Evolutionary conservation across 148 eudicot species (phyloP).

Genomic region (Arbutus unedo): DNA sequence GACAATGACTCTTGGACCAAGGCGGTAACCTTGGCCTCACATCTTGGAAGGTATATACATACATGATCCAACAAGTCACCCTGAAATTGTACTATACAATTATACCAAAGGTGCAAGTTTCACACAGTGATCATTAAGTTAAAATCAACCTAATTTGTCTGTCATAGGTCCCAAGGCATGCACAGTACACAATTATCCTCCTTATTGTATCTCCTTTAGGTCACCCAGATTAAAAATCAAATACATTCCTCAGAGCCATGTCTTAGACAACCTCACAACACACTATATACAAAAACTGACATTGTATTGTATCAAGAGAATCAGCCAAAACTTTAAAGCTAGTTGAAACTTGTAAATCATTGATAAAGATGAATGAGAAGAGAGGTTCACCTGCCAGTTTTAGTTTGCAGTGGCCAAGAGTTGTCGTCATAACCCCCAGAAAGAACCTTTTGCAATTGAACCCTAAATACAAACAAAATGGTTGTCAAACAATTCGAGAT

Average conservation of each 20-base stretch:
- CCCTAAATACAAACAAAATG: conserved; percentile 29
- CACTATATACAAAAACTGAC: not conserved
- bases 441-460: conserved; percentile 75
- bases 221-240: not conserved
- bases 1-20: too few relatives aligned
- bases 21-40: too few relatives aligned
- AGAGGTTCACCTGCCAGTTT: conserved; percentile 63
- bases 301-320: too few relatives aligned
- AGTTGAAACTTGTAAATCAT: not conserved
- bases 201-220: not conserved
- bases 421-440: conserved; percentile 72
- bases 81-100: too few relatives aligned
- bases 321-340: not conserved
- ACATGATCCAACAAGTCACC: too few relatives aligned
- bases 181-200: not conserved
- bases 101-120: too few relatives aligned
- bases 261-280: not conserved
- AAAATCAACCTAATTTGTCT: too few relatives aligned
- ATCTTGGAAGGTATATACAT: too few relatives aligned
- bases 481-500: conserved; percentile 3
- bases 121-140: too few relatives aligned
- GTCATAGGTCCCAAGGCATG: too few relatives aligned
- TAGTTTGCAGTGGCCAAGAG: conserved; percentile 75
- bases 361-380: not conserved
- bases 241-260: not conserved